Conservation (phyloP, 2,329 filamentous ascomycete genomes). For the Knufia fluminis region DNA sequence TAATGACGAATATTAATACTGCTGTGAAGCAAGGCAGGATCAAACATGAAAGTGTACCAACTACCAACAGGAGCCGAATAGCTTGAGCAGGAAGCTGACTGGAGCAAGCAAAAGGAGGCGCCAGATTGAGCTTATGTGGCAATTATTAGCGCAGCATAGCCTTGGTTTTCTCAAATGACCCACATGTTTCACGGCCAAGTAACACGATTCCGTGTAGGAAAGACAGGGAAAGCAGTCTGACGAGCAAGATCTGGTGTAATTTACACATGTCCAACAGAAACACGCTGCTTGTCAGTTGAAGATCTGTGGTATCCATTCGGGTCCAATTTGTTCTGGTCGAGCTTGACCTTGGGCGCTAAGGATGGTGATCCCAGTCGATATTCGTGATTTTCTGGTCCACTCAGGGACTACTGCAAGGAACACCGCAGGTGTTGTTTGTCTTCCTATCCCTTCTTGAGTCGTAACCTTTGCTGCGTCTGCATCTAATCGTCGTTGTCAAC, state of each 20-base stretch:
- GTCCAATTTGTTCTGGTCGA: neutral
- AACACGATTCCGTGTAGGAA: neutral
- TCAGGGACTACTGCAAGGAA: slow-evolving; percentile 2
- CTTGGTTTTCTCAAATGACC: neutral
- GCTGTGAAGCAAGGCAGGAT: too few relatives aligned
- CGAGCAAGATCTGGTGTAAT: neutral
- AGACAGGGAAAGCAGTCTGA: neutral
- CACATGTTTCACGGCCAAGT: neutral
- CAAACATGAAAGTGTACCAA: too few relatives aligned
- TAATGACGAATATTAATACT: too few relatives aligned
- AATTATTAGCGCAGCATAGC: neutral
- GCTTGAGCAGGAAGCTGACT: neutral
- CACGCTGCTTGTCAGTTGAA: neutral
- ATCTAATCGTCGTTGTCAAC: neutral
- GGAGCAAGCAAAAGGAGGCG: slow-evolving; percentile 5
- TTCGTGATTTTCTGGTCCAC: neutral
- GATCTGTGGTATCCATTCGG: neutral
- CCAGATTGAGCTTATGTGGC: neutral
- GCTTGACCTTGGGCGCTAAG: neutral
- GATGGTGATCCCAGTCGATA: neutral
- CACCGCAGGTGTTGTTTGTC: neutral
- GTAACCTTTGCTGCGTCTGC: neutral
- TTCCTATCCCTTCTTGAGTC: neutral
- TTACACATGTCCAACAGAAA: neutral
- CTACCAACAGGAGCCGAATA: neutral